Conservation (phyloP, 139 green algal species). For the Chlamydomonas sp. region DNA sequence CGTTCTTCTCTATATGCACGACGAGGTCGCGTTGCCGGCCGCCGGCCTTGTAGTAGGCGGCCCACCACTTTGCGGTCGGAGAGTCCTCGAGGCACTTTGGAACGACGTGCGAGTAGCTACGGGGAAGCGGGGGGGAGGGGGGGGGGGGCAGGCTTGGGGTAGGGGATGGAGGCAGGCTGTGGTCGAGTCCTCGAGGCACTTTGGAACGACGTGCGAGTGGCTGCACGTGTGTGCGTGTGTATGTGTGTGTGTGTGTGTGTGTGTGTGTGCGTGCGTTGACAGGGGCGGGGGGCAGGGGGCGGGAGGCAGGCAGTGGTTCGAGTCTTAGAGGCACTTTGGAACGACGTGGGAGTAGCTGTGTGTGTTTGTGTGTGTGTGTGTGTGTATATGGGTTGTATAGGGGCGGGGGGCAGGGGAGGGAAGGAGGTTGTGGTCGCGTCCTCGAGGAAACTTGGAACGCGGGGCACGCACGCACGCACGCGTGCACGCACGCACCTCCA, state of each 20-base stretch:
- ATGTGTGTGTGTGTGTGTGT: too few species aligned
- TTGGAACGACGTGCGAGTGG: neutral
- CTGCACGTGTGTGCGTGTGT: too few species aligned
- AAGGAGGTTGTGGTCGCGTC: neutral
- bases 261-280: slow-evolving; percentile 25
- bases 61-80: slow-evolving; percentile 35
- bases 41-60: slow-evolving; percentile 23
- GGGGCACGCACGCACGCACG: too few species aligned
- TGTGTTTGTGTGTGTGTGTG: too few species aligned
- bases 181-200: neutral
- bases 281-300: too few species aligned
- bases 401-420: too few species aligned
- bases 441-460: neutral
- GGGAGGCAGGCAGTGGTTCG: neutral
- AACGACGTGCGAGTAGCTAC: slow-evolving; percentile 35
- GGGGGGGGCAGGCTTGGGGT: neutral
- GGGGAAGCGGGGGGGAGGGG: neutral
- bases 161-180: neutral
- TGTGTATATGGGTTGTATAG: too few species aligned
- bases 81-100: slow-evolving; percentile 39
- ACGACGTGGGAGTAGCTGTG: neutral
- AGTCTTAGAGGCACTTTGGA: neutral
- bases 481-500: too few species aligned
- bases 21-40: slow-evolving; percentile 35
- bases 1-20: slow-evolving; percentile 33